A percentile compares a stretch with the other conserved stretches of the same genome.
These are phyloP conservation scores for Lactifluus rugatus DNA, from an alignment of 768 basidiomycete species.

Conservation along the genomic window DNA sequence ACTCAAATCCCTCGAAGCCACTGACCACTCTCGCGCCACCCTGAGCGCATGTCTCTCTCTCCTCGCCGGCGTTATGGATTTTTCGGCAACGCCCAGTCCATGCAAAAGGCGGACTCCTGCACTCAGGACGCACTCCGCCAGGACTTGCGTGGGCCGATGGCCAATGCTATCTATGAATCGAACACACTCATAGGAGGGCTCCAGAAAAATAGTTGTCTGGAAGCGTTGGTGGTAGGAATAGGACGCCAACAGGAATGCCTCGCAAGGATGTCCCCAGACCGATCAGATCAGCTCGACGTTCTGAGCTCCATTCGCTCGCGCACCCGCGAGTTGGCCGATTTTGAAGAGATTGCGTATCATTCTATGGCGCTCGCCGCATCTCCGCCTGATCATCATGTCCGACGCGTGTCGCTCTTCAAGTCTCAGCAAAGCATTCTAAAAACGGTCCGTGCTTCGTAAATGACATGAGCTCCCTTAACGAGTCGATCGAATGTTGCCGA, in stretches of 20 bases:
- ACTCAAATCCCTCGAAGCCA: neutral
- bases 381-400: neutral
- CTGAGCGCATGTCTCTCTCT: neutral
- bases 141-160: neutral
- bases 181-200: neutral
- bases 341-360: neutral
- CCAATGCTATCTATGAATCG: neutral
- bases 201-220: neutral
- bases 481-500: slow-evolving; percentile 1
- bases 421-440: neutral
- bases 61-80: neutral
- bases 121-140: neutral
- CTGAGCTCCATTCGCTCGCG: neutral
- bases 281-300: neutral
- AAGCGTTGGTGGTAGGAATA: neutral
- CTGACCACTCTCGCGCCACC: neutral
- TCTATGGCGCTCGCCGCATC: slow-evolving; percentile 2
- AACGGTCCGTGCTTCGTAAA: neutral
- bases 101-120: neutral
- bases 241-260: neutral
- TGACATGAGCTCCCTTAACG: neutral
- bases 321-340: neutral
- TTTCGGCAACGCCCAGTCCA: slow-evolving; percentile 2
- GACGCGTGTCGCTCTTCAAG: neutral
- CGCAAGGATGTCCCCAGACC: neutral